These are phyloP conservation scores for Papiliotrema laurentii DNA, from an alignment of 1,284 basidiomycete species.

Conservation along the genomic window DNA sequence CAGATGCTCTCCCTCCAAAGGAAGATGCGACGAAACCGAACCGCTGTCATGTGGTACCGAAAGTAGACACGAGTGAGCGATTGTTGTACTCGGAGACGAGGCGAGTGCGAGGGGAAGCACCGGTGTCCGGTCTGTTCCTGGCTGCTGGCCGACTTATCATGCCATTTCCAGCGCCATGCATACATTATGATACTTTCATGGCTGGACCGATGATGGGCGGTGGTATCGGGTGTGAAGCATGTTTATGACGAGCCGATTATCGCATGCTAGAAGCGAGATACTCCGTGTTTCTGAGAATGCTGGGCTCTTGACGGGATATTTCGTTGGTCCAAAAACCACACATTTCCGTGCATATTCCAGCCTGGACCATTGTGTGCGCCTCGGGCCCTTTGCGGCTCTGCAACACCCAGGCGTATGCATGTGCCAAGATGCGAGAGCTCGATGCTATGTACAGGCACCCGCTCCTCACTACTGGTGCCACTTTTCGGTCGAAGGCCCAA, in stretches of 20 bases:
- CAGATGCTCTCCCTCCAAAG: conserved; percentile 89
- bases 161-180: neutral
- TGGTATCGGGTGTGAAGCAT: no score
- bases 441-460: neutral
- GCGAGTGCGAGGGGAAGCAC: neutral
- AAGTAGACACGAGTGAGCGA: conserved; percentile 17
- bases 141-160: no score
- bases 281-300: no score
- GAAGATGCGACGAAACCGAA: conserved; percentile 90
- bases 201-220: no score
- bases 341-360: no score
- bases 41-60: conserved; percentile 80
- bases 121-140: no score
- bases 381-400: no score
- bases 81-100: neutral
- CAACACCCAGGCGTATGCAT: no score
- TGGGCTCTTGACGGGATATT: no score
- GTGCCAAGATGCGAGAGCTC: neutral
- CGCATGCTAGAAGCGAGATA: neutral
- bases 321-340: no score
- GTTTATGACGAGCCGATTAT: neutral
- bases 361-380: no score
- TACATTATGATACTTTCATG: neutral
- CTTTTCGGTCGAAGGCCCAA: no score
- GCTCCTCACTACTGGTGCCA: neutral